Percentiles rank a stretch among this genome's conserved stretches.
These are phyloP conservation scores for Hemisphaericaspora subhashii DNA, from an alignment of 1,139 yeast genomes.

Conservation along the genomic window DNA sequence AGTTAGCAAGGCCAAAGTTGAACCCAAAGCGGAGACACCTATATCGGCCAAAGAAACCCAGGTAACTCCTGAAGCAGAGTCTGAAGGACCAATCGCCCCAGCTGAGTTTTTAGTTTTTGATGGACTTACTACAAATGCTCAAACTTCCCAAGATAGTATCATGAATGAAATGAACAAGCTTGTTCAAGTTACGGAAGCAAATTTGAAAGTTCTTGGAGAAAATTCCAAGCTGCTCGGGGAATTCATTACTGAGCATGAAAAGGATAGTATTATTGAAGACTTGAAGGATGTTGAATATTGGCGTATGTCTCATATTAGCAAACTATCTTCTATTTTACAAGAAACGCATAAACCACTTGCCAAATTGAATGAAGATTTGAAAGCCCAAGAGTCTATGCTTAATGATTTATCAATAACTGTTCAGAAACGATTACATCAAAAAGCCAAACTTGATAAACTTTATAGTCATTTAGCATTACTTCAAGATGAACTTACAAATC, in stretches of 20 bases:
- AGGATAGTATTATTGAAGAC: constrained; percentile 1
- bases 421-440: constrained; percentile 14
- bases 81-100: constrained; percentile 9
- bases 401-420: constrained; percentile 9
- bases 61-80: constrained; percentile 5
- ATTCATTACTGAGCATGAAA: constrained; percentile 13
- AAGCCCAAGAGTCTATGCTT: constrained; percentile 3
- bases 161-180: constrained; percentile 17
- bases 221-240: constrained; percentile 15
- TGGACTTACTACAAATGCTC: constrained; percentile 11
- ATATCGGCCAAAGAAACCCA: not conserved
- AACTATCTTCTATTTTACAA: not conserved
- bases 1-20: constrained; percentile 1
- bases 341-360: constrained; percentile 2
- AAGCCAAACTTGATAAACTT: constrained; percentile 19
- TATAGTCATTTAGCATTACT: constrained; percentile 18
- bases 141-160: constrained; percentile 6
- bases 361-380: constrained; percentile 3
- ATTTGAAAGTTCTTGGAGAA: constrained; percentile 15
- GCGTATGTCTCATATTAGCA: constrained; percentile 4
- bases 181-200: constrained; percentile 21
- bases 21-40: too few species aligned
- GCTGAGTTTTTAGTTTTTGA: constrained; percentile 14
- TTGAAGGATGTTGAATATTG: constrained; percentile 2
- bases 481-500: constrained; percentile 10